Base-by-base conservation (phyloP, 306 rosid species). In the Dryas octopetala region DNA sequence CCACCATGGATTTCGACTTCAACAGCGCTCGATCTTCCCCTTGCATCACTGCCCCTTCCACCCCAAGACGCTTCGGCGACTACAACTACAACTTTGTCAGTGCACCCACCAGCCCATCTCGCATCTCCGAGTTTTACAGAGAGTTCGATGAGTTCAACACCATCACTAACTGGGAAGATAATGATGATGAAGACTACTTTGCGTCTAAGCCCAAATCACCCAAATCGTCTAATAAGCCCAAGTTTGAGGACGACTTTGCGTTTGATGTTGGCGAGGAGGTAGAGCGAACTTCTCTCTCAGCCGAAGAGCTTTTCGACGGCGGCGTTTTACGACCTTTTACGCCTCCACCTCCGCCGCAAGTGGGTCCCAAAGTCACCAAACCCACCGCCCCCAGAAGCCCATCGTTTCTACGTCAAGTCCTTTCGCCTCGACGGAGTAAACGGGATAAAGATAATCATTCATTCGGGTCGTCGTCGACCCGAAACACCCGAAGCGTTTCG, bases 261-360 rank as follows among this genome's bases (percentile, higher is more conserved):
- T 95, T 95, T 58, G 87, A 44, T 47, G 82, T 95, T 7, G 40
- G 77, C 9, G 71, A 62, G 46, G 86, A 89, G 45, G 59, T 82
- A 1, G 79, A 83, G 4, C 73, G 81, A 44, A 38, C 75, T 7
- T 82, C 96, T 43, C 92, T 88, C 46, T 89, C 97, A 3, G 99
- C 97, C 0, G 99, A 88, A 5, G 97, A 91, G 78, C 96, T 95
- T 12, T 91, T 95, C 59, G 85, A 90, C 41, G 90, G 83, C 13
- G 97, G 99, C 0, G 86, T 70, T 60, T 89, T 95, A 74, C 79
- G 86, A 50, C 92, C 96, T 58, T 13, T 86, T 11, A 76, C 71
- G 68, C 75, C 88, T 9, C 79, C 88, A 6, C 72, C 81, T 26
- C 53, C 75, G 38, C 38, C 38, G 38, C 38, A 32, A 32, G 38